Evolutionary conservation across 2,329 filamentous ascomycete genomes (phyloP).

Genomic region (Paecilomyces formosus): DNA sequence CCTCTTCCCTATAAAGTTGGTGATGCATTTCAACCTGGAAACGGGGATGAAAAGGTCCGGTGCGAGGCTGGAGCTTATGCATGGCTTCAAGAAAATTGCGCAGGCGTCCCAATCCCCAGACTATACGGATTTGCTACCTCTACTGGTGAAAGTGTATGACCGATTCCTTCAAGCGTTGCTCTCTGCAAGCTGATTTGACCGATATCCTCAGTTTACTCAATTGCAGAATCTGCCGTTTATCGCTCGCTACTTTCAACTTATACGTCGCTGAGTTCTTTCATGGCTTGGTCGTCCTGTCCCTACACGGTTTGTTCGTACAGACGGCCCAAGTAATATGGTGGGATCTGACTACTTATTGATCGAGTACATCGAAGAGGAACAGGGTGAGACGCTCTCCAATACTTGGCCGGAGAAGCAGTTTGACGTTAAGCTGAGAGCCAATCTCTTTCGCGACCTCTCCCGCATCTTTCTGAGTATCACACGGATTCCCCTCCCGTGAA

Average conservation of each 20-base stretch:
- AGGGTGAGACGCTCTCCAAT: slow-evolving; percentile 16
- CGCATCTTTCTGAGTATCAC: slow-evolving; percentile 10
- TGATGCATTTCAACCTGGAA: slow-evolving; percentile 29
- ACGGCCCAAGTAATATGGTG: neutral
- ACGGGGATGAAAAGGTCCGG: slow-evolving; percentile 35
- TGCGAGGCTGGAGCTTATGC: slow-evolving; percentile 35
- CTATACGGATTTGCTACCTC: slow-evolving; percentile 28
- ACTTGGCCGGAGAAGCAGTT: slow-evolving; percentile 11
- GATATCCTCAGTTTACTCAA: neutral
- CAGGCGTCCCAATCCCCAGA: slow-evolving; percentile 27
- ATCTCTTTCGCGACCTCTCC: slow-evolving; percentile 13
- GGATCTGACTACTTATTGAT: slow-evolving; percentile 14
- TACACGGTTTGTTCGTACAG: neutral
- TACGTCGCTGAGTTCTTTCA: neutral
- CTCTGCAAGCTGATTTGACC: neutral
- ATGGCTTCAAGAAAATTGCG: slow-evolving; percentile 33
- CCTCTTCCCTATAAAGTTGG: slow-evolving; percentile 26
- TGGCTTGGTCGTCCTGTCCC: neutral
- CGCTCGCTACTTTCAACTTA: neutral
- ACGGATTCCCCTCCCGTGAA: slow-evolving; percentile 19
- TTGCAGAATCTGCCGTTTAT: neutral
- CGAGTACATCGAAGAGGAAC: slow-evolving; percentile 11
- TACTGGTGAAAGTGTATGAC: slow-evolving; percentile 16
- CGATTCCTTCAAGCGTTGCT: neutral
- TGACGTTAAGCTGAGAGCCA: slow-evolving; percentile 9